Conservation (phyloP, 2,329 filamentous ascomycete species). For the Sphaerostilbella broomeana region DNA sequence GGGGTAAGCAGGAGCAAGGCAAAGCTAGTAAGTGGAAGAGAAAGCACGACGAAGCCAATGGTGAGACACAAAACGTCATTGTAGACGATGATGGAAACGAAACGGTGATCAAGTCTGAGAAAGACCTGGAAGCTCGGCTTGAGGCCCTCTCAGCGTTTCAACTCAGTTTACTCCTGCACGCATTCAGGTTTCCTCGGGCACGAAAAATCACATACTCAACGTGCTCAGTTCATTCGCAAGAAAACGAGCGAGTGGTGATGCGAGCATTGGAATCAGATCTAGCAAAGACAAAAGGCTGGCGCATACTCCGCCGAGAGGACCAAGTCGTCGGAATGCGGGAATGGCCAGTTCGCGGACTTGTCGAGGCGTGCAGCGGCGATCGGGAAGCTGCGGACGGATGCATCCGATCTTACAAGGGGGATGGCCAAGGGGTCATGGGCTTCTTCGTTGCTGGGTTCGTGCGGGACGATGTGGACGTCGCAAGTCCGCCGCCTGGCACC, state of each 20-base stretch:
- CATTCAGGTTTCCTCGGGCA: conserved; percentile 72
- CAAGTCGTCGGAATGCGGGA: conserved; percentile 70
- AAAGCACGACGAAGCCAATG: conserved; percentile 35
- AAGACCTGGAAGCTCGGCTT: conserved; percentile 58
- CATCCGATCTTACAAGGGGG: conserved; percentile 74
- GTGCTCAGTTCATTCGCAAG: conserved; percentile 78
- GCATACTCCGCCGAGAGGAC: conserved; percentile 60
- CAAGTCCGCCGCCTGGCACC: background rate
- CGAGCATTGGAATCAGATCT: conserved; percentile 61
- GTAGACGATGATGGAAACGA: conserved; percentile 55
- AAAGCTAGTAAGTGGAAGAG: conserved; percentile 36
- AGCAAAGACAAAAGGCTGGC: conserved; percentile 66
- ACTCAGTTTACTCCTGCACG: conserved; percentile 72
- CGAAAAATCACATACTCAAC: conserved; percentile 83
- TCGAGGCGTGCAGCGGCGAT: conserved; percentile 42
- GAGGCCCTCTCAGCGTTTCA: conserved; percentile 75
- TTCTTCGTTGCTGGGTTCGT: conserved; percentile 93
- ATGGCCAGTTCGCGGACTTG: conserved; percentile 64
- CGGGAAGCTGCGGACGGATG: conserved; percentile 62
- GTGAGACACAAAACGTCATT: conserved; percentile 30
- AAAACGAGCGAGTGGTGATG: conserved; percentile 83
- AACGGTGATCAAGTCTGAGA: conserved; percentile 44
- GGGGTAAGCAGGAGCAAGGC: conserved; percentile 4
- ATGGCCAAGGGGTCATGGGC: conserved; percentile 80
- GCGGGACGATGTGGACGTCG: conserved; percentile 17